Base-by-base conservation (phyloP, 2,329 filamentous ascomycete species). In the Hypocrella siamensis region DNA sequence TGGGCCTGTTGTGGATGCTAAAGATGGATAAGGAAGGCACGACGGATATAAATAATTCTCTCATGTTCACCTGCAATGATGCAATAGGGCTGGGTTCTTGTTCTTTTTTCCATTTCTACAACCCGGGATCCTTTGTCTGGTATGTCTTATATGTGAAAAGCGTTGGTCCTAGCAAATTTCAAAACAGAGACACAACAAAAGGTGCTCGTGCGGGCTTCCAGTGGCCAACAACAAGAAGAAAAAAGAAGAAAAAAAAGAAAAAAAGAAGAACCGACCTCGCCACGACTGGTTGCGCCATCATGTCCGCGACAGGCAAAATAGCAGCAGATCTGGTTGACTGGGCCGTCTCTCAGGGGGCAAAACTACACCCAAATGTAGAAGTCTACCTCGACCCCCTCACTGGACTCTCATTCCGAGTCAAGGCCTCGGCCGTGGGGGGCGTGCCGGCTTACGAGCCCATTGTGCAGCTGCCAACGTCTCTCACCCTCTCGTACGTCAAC, bases 401-500 rank as follows among this genome's bases (percentile, higher is more conserved):
- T 3, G 65, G 66, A 30, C 59, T 65, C 25, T 74, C 69, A 2
- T 63, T 77, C 40, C 61, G 65, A 21, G 63, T 68, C 40, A 60
- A 51, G 29, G 47, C 51, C 22, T 40, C 42, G 10, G 46, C 48
- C 18, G 24, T 38, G 17, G 31, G 32, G 1, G 39, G 39, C 2
- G 38, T 64, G 22, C 35, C 43, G 3, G 39, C 53, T 2, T 54
- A 52, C 15, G 64, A 63, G 19, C 46, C 52, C 17, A 54, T 74
- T 26, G 65, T 73, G 38, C 55, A 52, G 19, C 65, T 73, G 26
- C 65, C 70, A 10, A 50, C 66, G n/a, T 40, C 48, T 4, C 59
- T 65, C 10, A 65, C 66, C 1, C 58, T 78, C 5, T 77, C 72
- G 0, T 76, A 66, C 44, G 53, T 75, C 32, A 69, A 76, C 43